Conservation (phyloP, 345 rosid species). For the Carallia brachiata region DNA sequence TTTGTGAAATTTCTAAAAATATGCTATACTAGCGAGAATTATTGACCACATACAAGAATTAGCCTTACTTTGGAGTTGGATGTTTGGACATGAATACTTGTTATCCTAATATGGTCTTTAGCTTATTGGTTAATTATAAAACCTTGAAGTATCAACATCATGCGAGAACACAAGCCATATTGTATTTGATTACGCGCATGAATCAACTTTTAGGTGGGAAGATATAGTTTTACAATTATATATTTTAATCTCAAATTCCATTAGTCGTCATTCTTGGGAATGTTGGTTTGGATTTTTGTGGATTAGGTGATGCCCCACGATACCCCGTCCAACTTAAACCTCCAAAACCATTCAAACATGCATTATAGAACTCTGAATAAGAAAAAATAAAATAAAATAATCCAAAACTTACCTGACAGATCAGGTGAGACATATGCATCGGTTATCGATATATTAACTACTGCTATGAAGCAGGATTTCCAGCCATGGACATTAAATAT, state of each 20-base stretch:
- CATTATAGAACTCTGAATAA: neutral
- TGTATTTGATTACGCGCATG: neutral
- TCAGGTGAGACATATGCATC: conserved; percentile 15
- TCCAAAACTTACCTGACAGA: conserved; percentile 21
- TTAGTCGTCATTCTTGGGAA: conserved; percentile 59
- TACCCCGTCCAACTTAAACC: conserved; percentile 13
- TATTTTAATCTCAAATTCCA: conserved; percentile 20
- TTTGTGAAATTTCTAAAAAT: too few species aligned
- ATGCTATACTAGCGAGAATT: too few species aligned
- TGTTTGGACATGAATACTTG: too few species aligned
- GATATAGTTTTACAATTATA: conserved; percentile 14
- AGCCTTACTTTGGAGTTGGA: too few species aligned
- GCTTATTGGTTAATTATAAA: too few species aligned
- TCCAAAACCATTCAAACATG: conserved; percentile 1
- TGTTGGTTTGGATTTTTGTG: conserved; percentile 53
- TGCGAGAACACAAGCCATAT: too few species aligned
- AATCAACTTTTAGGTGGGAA: conserved; percentile 29
- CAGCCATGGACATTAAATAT: neutral
- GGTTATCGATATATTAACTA: neutral
- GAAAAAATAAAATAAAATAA: conserved; percentile 12
- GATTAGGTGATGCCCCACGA: conserved; percentile 34
- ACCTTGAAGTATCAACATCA: too few species aligned
- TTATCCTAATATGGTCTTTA: too few species aligned
- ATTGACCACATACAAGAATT: too few species aligned
- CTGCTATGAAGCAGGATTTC: conserved; percentile 13